These are phyloP conservation scores for Pythium biforme DNA, from an alignment of 352 stramenopile species.

Conservation along the genomic window DNA sequence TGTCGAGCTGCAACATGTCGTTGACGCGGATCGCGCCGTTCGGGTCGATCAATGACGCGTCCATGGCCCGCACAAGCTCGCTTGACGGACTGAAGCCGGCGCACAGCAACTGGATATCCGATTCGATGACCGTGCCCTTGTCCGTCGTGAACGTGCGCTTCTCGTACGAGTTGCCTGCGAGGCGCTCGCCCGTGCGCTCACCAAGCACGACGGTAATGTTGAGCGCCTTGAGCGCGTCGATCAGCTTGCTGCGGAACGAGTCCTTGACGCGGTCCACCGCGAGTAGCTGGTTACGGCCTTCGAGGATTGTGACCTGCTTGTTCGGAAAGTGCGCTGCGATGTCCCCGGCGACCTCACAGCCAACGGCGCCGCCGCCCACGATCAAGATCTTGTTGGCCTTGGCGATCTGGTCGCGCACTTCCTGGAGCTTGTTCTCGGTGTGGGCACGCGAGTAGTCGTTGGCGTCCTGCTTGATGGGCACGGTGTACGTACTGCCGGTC, in stretches of 20 bases:
- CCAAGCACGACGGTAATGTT: slow-evolving; percentile 52
- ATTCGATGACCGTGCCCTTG: slow-evolving; percentile 50
- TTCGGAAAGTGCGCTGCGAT: slow-evolving; percentile 51
- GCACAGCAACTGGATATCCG: slow-evolving; percentile 54
- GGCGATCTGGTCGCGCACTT: slow-evolving; percentile 35
- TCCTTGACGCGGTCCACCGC: slow-evolving; percentile 36
- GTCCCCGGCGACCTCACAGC: slow-evolving; percentile 60
- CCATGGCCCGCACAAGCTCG: slow-evolving; percentile 33
- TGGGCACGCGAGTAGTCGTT: slow-evolving; percentile 19
- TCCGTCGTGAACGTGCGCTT: slow-evolving; percentile 40
- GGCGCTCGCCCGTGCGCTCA: slow-evolving; percentile 43
- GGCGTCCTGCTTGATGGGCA: slow-evolving; percentile 24
- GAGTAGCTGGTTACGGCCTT: slow-evolving; percentile 37
- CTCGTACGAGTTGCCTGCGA: slow-evolving; percentile 37
- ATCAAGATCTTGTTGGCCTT: slow-evolving; percentile 44
- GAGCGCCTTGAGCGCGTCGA: slow-evolving; percentile 32
- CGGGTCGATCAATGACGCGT: slow-evolving; percentile 33
- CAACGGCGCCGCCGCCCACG: slow-evolving; percentile 51
- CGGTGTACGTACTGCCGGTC: slow-evolving; percentile 30
- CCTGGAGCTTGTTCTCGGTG: slow-evolving; percentile 34
- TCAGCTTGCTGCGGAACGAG: slow-evolving; percentile 48
- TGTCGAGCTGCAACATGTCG: slow-evolving; percentile 43
- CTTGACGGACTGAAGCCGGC: slow-evolving; percentile 36
- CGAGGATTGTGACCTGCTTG: slow-evolving; percentile 61
- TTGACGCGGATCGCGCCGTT: slow-evolving; percentile 48